Evolutionary conservation across 371 early-diverging fungal genomes (phyloP), one percentile per base, ranked within the genome.

Genomic region (Hamiltosporidium tvaerminnensis): DNA sequence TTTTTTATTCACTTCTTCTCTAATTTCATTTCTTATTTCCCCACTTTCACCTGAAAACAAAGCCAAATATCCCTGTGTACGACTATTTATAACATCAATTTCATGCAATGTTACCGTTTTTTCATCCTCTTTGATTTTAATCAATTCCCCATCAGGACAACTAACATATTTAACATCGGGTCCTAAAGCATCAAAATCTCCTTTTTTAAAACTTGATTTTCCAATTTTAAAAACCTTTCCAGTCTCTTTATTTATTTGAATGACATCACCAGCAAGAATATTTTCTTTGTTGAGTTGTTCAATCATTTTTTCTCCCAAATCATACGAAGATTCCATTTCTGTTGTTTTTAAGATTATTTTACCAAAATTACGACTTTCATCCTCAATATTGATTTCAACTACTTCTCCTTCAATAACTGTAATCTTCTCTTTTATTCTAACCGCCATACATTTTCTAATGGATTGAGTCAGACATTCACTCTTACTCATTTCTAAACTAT

Each of bases 241-340:
- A n/a, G 86, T 86, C 0, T 92, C 89, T 80, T 95, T 98, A 81
- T 96, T 94, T 53, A 96, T 92, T 38, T 88, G 84, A 64, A 96
- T 87, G 1, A 98, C 89, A 78, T 96, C 96, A 83, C 92, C 95
- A 37, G 89, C 89, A 76, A 85, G 82, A 34, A 93, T 89, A 77
- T 91, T 94, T 69, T 98, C 95, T 79, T 90, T 90, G 77, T 86
- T 88, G 67, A 98, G 75, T 34, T 89, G 81, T 63, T 88, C 88
- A 68, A 92, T 88, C 92, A 98, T 94, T 80, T 92, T 94, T 63
- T 86, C 85, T 2, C 96, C 96, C 67, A 96, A 79, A 71, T 93
- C 94, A 76, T 93, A 96, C 53, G 91, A 85, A 30, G 96, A 93
- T 79, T 98, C 99, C 94, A 96, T 94, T 61, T 98, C 96, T 32